Percentiles rank a stretch among this genome's conserved stretches.
phyloP scores from a whole-genome alignment of 148 eudicot genomes.

The Polygonum aviculare region DNA sequence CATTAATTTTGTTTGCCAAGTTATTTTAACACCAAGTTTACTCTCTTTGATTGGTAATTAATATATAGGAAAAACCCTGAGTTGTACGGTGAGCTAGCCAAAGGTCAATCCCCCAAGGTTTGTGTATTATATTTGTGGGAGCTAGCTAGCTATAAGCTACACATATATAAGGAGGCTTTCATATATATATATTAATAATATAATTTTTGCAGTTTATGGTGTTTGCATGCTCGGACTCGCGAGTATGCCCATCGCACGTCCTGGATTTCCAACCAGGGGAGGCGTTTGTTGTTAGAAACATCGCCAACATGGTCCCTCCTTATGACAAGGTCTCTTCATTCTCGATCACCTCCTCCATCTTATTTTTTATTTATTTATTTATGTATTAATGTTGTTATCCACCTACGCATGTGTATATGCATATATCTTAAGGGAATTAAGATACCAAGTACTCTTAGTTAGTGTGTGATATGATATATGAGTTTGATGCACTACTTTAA shows the following conservation, averaged over 20 bases:
- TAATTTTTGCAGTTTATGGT: conserved; percentile 36
- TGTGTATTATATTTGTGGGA: too few relatives aligned
- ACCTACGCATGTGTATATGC: too few relatives aligned
- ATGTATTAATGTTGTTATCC: neutral
- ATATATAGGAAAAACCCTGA: conserved; percentile 38
- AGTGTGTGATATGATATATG: neutral
- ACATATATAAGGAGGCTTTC: too few relatives aligned
- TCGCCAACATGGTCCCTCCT: conserved; percentile 69
- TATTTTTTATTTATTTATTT: neutral
- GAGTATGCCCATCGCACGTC: conserved; percentile 63
- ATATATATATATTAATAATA: too few relatives aligned
- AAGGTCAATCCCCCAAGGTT: conserved; percentile 51
- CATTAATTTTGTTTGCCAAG: too few relatives aligned
- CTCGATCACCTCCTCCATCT: too few relatives aligned
- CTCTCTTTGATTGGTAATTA: too few relatives aligned
- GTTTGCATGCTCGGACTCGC: conserved; percentile 66
- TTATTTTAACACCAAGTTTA: too few relatives aligned
- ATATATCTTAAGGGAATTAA: too few relatives aligned
- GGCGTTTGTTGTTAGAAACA: conserved; percentile 53
- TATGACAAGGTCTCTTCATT: conserved; percentile 15
- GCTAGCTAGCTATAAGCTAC: too few relatives aligned
- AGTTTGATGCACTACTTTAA: too few relatives aligned
- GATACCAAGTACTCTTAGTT: too few relatives aligned
- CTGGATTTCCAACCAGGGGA: conserved; percentile 60
- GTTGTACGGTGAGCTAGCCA: conserved; percentile 42